Evolutionary conservation across 176 grass and related monocot species (phyloP).

Genomic region (Tuctoria greenei): DNA sequence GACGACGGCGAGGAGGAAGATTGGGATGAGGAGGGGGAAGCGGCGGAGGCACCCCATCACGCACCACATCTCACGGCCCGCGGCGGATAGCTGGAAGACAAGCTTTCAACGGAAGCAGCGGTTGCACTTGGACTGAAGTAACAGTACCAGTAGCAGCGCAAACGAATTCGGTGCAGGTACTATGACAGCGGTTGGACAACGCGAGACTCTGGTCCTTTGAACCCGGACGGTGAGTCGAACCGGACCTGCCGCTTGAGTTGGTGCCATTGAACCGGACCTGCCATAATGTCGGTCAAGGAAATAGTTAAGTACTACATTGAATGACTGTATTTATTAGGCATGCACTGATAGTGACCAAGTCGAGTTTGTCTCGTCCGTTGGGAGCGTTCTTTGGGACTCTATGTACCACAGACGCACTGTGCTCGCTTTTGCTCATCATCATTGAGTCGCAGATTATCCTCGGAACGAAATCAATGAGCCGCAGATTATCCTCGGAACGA

Average conservation of each 20-base stretch:
- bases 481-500: neutral
- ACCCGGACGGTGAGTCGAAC: neutral
- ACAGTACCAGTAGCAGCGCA: constrained; percentile 9
- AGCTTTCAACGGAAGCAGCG: neutral
- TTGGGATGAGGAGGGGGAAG: constrained; percentile 15
- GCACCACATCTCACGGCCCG: neutral
- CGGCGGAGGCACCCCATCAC: constrained; percentile 19
- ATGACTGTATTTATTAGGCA: neutral
- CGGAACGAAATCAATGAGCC: neutral
- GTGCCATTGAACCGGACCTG: neutral
- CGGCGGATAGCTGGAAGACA: neutral
- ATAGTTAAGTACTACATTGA: neutral
- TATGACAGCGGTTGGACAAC: neutral
- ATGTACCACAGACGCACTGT: neutral
- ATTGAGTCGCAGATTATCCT: neutral
- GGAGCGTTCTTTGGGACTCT: neutral
- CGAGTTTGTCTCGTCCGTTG: neutral
- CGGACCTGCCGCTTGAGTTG: neutral
- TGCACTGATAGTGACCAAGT: neutral
- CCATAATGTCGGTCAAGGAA: constrained; percentile 19
- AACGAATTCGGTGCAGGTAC: neutral
- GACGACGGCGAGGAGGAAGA: neutral
- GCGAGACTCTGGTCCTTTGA: neutral
- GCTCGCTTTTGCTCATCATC: neutral
- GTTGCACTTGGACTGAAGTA: no score